Base-by-base conservation (phyloP, 148 eudicot species). In the Linanthus parryae region DNA sequence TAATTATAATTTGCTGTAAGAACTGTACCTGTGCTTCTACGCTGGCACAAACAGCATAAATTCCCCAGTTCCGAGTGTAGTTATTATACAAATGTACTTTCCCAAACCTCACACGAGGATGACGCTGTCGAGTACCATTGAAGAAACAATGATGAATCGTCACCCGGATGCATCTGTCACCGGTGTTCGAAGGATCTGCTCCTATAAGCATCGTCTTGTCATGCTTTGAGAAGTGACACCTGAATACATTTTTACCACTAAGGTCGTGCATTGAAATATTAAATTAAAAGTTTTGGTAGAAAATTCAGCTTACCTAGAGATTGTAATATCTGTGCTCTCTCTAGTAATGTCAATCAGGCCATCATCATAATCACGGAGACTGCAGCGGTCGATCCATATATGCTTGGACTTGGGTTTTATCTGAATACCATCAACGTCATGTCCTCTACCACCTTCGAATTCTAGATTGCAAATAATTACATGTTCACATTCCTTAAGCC, bases 181-280 rank as follows among this genome's bases (percentile, higher is more conserved):
- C 61, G 39, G 37, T 39, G 59, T 63, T 55, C 47, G 68, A 63
- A 14, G 96, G 80, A 54, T 84, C 94, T 25, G 85, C 95, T 57
- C 99, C 96, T 44, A 88, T 80, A n/a, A 88, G 88, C 70, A 92
- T 84, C 3, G 99, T 82, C 49, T 92, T 88, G 73, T 92, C 83
- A 58, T 92, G 96, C 18, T 68, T 63, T 22, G 83, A 49, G 48
- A 92, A 92, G 63, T 75, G 72, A 38, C 99, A 92, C 70, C 99
- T 92, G 73, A 9, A 62, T 33, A 44, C 14, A 34, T n/a, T n/a
- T n/a, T n/a, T n/a, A n/a, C n/a, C n/a, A n/a, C n/a, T n/a, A n/a
- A n/a, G n/a, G n/a, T n/a, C n/a, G n/a, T n/a, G n/a, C n/a, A n/a
- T n/a, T n/a, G n/a, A 46, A 24, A 2, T 0, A 5, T 2, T 13